These are phyloP conservation scores for Fraxinus angustifolia DNA, from an alignment of 305 asterid species.

Conservation along the genomic window DNA sequence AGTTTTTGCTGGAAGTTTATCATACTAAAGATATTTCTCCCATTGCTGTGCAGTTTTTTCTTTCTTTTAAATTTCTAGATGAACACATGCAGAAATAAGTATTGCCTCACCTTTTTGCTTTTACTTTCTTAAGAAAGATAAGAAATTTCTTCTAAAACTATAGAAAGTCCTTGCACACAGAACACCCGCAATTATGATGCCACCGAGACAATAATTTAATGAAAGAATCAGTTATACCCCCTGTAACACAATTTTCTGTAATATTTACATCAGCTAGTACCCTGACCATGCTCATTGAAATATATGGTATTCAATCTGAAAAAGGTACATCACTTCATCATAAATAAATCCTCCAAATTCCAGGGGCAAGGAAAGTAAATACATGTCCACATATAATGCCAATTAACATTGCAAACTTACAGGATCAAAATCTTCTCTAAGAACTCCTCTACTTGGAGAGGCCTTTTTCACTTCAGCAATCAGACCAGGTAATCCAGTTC, in stretches of 20 bases:
- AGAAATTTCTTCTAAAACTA: background rate
- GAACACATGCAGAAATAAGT: background rate
- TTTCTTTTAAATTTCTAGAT: background rate
- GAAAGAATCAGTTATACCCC: background rate
- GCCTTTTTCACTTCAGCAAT: constrained; percentile 99
- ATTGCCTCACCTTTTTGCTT: background rate
- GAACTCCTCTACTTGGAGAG: constrained; percentile 87
- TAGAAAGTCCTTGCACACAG: background rate
- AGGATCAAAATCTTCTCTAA: constrained; percentile 87
- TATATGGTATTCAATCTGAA: background rate
- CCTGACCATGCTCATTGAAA: background rate
- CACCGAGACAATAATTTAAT: background rate
- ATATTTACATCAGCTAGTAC: background rate
- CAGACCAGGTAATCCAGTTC: constrained; percentile 79
- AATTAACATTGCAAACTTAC: constrained; percentile 41
- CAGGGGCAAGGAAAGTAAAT: background rate
- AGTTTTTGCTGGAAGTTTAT: background rate
- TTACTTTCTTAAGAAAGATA: background rate
- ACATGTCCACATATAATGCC: background rate
- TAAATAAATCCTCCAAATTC: background rate
- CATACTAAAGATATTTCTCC: background rate
- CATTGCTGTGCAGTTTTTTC: background rate
- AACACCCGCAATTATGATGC: background rate
- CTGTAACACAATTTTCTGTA: background rate
- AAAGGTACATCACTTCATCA: background rate